Conservation (phyloP, 306 rosid genomes). For the Castanea sativa region DNA sequence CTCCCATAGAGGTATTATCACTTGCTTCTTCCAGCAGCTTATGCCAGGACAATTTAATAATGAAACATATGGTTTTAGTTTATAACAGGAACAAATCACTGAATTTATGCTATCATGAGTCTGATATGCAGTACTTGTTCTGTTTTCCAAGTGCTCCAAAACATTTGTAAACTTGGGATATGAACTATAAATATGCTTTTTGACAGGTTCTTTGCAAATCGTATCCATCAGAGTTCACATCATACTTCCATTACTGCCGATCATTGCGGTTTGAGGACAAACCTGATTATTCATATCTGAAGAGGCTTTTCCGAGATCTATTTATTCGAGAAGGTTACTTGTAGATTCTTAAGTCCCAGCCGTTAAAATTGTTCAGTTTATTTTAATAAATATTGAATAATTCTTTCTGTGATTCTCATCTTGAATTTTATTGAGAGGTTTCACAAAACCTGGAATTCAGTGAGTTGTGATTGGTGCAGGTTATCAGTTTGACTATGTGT, state of each 20-base stretch:
- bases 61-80: neutral
- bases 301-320: conserved; percentile 92
- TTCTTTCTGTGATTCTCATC: neutral
- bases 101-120: neutral
- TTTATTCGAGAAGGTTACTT: conserved; percentile 89
- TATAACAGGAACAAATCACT: neutral
- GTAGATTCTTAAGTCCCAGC: neutral
- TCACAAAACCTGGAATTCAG: neutral
- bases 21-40: conserved; percentile 21
- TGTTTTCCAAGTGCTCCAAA: neutral
- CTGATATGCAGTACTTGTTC: neutral
- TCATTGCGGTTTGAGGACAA: conserved; percentile 93
- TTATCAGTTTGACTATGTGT: conserved; percentile 93
- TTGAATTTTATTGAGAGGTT: conserved; percentile 15
- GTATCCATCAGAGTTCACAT: conserved; percentile 79
- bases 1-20: conserved; percentile 80
- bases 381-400: neutral
- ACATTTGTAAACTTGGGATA: neutral
- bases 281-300: conserved; percentile 93
- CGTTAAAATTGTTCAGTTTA: neutral
- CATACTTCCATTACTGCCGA: conserved; percentile 92
- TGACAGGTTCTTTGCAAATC: conserved; percentile 85
- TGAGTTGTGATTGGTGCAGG: conserved; percentile 49
- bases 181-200: neutral
- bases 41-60: neutral